Evolutionary conservation across 805 yeast species (phyloP).

Genomic region (Wickerhamomyces queroliae): DNA sequence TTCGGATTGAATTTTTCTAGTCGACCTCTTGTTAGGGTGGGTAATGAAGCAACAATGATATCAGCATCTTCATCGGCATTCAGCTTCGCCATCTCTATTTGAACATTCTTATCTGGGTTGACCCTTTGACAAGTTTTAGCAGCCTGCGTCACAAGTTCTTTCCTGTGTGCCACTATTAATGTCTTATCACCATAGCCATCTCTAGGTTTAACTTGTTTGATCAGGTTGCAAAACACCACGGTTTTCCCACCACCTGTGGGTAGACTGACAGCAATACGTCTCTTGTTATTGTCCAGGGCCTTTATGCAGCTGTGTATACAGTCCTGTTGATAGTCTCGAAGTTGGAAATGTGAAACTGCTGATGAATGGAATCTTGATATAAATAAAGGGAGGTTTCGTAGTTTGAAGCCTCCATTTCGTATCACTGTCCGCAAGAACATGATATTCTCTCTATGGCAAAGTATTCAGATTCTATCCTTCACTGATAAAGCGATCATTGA

Average conservation of each 20-base stretch:
- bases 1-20: conserved; percentile 47
- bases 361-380: background rate
- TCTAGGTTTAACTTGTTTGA: conserved; percentile 35
- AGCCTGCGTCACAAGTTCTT: conserved; percentile 75
- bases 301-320: conserved; percentile 54
- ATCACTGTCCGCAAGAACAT: too few species aligned
- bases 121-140: conserved; percentile 37
- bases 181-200: conserved; percentile 27
- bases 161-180: conserved; percentile 73
- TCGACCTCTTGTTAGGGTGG: conserved; percentile 49
- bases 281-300: conserved; percentile 37
- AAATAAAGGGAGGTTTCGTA: background rate
- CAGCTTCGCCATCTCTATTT: conserved; percentile 62
- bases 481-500: too few species aligned
- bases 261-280: conserved; percentile 71
- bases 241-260: conserved; percentile 98
- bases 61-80: conserved; percentile 43
- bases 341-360: conserved; percentile 2
- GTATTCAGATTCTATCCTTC: too few species aligned
- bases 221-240: conserved; percentile 60
- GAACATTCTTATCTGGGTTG: conserved; percentile 48
- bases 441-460: too few species aligned
- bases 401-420: too few species aligned
- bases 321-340: conserved; percentile 60
- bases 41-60: conserved; percentile 74